A percentile compares a stretch with the other conserved stretches of the same genome.
Evolutionary conservation across 2,329 filamentous ascomycete genomes (phyloP).

Genomic region (Fusarium sp.): DNA sequence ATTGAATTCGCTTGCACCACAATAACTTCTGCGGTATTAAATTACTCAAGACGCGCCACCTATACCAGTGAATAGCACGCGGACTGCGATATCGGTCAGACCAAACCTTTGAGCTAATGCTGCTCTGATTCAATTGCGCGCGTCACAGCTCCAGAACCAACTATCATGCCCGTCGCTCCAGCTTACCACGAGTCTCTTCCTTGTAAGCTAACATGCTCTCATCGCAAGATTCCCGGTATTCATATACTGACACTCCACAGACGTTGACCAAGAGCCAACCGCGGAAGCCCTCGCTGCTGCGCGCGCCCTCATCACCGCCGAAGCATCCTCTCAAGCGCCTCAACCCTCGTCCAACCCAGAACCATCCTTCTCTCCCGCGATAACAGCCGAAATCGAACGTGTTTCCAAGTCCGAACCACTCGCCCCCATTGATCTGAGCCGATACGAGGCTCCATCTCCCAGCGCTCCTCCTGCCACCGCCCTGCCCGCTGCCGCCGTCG

Average conservation of each 20-base stretch:
- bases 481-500: slow-evolving; percentile 65
- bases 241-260: slow-evolving; percentile 58
- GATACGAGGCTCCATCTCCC: slow-evolving; percentile 76
- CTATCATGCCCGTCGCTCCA: slow-evolving; percentile 47
- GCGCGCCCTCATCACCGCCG: slow-evolving; percentile 74
- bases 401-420: slow-evolving; percentile 59
- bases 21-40: neutral
- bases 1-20: neutral
- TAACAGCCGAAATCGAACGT: slow-evolving; percentile 76
- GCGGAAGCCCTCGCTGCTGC: slow-evolving; percentile 72
- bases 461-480: slow-evolving; percentile 67
- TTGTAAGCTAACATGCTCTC: slow-evolving; percentile 64
- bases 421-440: slow-evolving; percentile 74
- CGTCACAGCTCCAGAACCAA: slow-evolving; percentile 12
- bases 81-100: neutral
- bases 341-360: slow-evolving; percentile 63
- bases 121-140: neutral
- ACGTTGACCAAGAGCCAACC: slow-evolving; percentile 82
- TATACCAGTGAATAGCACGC: neutral
- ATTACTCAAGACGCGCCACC: neutral
- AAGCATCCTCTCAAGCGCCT: slow-evolving; percentile 64
- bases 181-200: slow-evolving; percentile 81
- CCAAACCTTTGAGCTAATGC: neutral
- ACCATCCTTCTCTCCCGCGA: slow-evolving; percentile 72
- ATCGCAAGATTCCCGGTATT: neutral